Percentiles rank a stretch among this genome's conserved stretches.
Evolutionary conservation across 164 flowering plant genomes (phyloP).

Genomic region (Berberis thunbergii): DNA sequence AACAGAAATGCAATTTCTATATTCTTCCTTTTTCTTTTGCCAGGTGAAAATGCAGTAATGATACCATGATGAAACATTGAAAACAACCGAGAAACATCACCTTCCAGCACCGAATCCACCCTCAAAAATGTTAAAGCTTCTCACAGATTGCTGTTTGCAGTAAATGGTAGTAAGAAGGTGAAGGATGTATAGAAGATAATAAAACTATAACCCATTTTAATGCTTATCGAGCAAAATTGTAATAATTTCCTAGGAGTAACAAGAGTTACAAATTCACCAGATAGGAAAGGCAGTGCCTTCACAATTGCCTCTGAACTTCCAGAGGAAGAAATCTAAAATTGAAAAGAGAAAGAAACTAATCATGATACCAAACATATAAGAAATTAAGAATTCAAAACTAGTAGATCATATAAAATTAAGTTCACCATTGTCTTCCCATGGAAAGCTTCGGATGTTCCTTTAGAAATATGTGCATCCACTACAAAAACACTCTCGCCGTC

Average conservation of each 20-base stretch:
- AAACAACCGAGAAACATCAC: slow-evolving; percentile 29
- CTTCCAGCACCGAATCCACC: slow-evolving; percentile 82
- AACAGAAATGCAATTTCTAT: too few species aligned
- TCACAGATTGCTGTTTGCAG: slow-evolving; percentile 67
- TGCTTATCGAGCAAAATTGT: background rate
- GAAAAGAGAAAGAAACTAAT: slow-evolving; percentile 4
- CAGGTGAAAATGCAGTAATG: background rate
- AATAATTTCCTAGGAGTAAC: background rate
- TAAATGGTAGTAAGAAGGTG: slow-evolving; percentile 8
- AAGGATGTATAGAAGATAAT: background rate
- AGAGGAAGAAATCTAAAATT: slow-evolving; percentile 51
- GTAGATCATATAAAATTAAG: background rate
- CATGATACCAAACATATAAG: background rate
- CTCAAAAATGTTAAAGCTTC: slow-evolving; percentile 48
- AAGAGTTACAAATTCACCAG: slow-evolving; percentile 31
- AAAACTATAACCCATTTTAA: background rate
- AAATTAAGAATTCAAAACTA: background rate
- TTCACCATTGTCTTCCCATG: slow-evolving; percentile 62
- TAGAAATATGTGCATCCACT: slow-evolving; percentile 58
- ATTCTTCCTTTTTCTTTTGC: too few species aligned
- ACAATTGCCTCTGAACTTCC: slow-evolving; percentile 68
- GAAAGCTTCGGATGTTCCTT: slow-evolving; percentile 41
- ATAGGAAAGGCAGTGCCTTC: slow-evolving; percentile 61
- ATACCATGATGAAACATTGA: background rate
- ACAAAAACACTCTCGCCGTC: slow-evolving; percentile 22